These are phyloP conservation scores for Epichloe baconii DNA, from an alignment of 2,329 filamentous ascomycete species.

Conservation along the genomic window DNA sequence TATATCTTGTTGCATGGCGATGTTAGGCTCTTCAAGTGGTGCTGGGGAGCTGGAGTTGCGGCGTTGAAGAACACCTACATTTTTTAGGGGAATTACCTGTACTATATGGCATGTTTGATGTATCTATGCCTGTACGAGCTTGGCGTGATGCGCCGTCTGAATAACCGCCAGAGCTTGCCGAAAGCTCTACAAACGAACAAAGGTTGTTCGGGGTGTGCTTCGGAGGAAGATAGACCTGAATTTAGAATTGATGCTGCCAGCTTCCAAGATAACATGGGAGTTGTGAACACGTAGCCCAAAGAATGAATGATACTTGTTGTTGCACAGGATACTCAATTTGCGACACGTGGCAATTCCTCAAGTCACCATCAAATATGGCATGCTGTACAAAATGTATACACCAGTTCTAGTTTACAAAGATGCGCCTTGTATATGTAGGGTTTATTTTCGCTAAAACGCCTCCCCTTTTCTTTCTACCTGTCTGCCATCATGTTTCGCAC, in stretches of 20 bases:
- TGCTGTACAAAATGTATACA: constrained; percentile 2
- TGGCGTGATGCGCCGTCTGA: not conserved
- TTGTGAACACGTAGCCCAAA: not conserved
- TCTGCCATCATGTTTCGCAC: constrained; percentile 77
- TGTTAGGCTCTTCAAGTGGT: too few species aligned
- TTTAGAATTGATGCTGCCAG: not conserved
- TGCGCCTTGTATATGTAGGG: not conserved
- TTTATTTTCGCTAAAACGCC: too few species aligned
- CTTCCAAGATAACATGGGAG: not conserved
- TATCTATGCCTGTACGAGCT: not conserved
- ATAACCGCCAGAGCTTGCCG: not conserved
- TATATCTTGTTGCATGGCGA: too few species aligned
- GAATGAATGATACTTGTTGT: not conserved
- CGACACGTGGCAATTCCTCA: too few species aligned
- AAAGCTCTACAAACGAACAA: not conserved
- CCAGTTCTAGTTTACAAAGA: constrained; percentile 1
- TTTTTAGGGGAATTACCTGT: not conserved
- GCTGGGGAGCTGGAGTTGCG: not conserved
- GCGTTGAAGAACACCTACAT: not conserved
- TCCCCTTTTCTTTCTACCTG: constrained; percentile 34
- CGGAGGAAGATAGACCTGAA: not conserved
- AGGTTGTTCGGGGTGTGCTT: too few species aligned
- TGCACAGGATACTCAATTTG: not conserved
- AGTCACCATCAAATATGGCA: not conserved
- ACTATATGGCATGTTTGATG: not conserved